Evolutionary conservation across 1,284 basidiomycete species (phyloP).

Genomic region (Cutaneotrichosporon sp.): DNA sequence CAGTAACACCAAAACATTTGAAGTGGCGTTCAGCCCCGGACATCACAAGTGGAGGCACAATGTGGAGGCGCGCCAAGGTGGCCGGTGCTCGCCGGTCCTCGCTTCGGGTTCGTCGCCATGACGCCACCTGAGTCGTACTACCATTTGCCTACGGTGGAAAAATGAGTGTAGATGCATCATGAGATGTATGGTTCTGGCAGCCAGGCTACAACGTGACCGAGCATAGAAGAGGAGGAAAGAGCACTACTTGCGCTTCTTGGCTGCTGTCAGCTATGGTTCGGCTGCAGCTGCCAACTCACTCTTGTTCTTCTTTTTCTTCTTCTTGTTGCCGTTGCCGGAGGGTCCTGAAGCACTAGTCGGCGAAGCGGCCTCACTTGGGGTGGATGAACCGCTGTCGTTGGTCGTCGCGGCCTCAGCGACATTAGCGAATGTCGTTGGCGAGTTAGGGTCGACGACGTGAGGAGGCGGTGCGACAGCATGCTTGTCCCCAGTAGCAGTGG

Average conservation of each 20-base stretch:
- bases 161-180: neutral
- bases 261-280: conserved; percentile 1
- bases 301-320: conserved; percentile 3
- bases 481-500: neutral
- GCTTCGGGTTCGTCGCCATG: too few species aligned
- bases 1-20: too few species aligned
- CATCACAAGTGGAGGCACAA: too few species aligned
- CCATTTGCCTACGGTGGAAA: too few species aligned
- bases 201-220: too few species aligned
- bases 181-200: too few species aligned
- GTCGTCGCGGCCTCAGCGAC: neutral
- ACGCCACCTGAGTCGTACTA: too few species aligned
- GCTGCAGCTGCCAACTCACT: too few species aligned
- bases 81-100: too few species aligned
- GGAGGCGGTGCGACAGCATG: neutral
- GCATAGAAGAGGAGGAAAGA: neutral
- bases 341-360: neutral
- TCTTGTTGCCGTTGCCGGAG: neutral
- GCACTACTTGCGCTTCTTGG: conserved; percentile 1
- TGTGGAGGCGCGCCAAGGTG: too few species aligned
- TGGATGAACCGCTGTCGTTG: neutral
- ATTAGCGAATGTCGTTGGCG: neutral
- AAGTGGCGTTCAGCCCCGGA: too few species aligned
- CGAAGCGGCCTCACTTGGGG: neutral
- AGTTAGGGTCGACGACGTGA: neutral